Evolutionary conservation across 2,329 filamentous ascomycete genomes (phyloP), one percentile per base, ranked within the genome.

Genomic region (Aspergillus amoenus): DNA sequence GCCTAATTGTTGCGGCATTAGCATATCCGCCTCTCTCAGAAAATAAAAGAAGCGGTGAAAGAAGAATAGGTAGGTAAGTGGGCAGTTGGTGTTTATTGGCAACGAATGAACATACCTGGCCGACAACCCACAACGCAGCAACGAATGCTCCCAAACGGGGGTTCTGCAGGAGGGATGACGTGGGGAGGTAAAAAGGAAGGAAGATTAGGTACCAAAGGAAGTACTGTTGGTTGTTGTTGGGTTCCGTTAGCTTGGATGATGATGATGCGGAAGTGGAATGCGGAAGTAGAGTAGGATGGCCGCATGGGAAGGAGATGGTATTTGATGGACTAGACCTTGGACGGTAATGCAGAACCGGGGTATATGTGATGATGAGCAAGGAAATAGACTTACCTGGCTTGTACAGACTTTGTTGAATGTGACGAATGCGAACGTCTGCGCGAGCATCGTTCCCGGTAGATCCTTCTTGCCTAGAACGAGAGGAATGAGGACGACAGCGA

Each of bases 371-470:
- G 17, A 40, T 11, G 18, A 30, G 52, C 37, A 15, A 30, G 32
- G 24, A 34, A 17, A 6, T 4, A 11, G 13, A 70, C 82, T 62
- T 83, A 94, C 91, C 83, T 97, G 93, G 69, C 92, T 96, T 3
- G 94, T 99, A 82, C 93, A 97, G 61, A 99, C 94, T 79, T 99
- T 99, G 78, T 99, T 99, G 67, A 97, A 97, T 0, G 92, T 88
- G 4, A 97, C 94, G 74, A 99, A 99, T 0, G 93, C 91, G 76
- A 97, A 96, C 0, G 94, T 97, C 76, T 99, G 94, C 4, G 91
- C 91, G 60, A 97, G 84, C 90, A 97, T 93, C 5, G 90, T 88
- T 0, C 87, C 84, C 0, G 93, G 82, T 0, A 99, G 82, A 66
- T 94, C 88, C 66, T 86, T 89, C 72, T 93, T 95, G 15, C 91